Conservation (phyloP, 208 protist genomes). For the Trypanosoma grayi region DNA sequence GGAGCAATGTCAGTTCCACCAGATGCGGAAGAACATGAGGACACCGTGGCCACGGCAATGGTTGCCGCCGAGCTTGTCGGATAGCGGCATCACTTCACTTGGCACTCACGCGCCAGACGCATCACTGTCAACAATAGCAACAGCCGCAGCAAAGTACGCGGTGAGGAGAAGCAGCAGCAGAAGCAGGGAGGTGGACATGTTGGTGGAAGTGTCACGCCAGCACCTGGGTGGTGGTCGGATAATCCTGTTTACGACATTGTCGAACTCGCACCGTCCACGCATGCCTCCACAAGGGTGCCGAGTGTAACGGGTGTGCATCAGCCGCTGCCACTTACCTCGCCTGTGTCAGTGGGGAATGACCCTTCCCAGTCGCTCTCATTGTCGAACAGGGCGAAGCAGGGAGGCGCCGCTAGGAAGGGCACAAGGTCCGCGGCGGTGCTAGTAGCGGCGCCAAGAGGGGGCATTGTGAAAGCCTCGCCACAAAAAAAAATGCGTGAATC, state of each 20-base stretch:
- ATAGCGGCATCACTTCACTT: neutral
- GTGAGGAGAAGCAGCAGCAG: neutral
- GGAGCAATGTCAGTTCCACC: too few species aligned
- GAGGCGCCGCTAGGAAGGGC: neutral
- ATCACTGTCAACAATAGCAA: neutral
- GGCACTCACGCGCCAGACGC: neutral
- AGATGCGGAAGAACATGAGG: neutral
- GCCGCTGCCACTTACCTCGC: neutral
- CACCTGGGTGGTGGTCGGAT: constrained; percentile 10
- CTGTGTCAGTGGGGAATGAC: neutral
- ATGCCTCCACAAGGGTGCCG: constrained; percentile 6
- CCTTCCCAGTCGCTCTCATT: too few species aligned
- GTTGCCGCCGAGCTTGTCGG: too few species aligned
- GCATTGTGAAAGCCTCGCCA: too few species aligned
- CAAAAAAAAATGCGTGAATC: too few species aligned
- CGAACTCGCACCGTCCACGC: constrained; percentile 12
- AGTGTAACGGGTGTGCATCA: neutral
- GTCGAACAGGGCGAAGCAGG: too few species aligned
- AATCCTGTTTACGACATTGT: constrained; percentile 18
- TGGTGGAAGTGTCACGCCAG: neutral
- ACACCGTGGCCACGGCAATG: neutral
- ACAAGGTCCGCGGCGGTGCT: neutral
- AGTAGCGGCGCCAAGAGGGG: too few species aligned
- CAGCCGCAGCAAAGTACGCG: too few species aligned
- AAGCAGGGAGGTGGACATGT: neutral